Evolutionary conservation across 177 flowering plant species (phyloP).

Genomic region (Vitis hybrid): DNA sequence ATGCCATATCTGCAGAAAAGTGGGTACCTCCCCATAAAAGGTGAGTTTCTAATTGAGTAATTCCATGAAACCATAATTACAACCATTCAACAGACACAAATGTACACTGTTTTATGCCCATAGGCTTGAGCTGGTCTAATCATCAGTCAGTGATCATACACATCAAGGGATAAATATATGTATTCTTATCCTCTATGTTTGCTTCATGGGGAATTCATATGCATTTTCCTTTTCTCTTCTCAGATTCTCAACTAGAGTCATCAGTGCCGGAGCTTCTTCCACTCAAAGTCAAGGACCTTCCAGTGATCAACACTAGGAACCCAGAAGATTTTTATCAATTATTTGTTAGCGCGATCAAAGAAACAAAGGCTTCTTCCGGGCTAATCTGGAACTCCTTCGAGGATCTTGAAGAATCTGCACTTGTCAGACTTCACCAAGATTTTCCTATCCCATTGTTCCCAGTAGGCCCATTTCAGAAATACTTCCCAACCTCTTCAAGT

Average conservation of each 20-base stretch:
- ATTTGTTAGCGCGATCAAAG: constrained; percentile 2
- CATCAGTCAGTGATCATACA: too few relatives aligned
- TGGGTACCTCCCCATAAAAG: constrained; percentile 34
- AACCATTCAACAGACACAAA: too few relatives aligned
- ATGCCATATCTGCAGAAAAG: constrained; percentile 21
- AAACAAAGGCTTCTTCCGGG: constrained; percentile 32
- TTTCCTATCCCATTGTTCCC: constrained; percentile 29
- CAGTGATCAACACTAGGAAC: constrained; percentile 7
- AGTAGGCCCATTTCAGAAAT: constrained; percentile 43
- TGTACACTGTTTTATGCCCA: too few relatives aligned
- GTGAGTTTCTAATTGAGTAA: constrained; percentile 4
- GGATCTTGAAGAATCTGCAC: constrained; percentile 31
- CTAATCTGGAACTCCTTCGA: constrained; percentile 39
- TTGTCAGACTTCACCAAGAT: background rate
- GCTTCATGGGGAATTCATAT: too few relatives aligned
- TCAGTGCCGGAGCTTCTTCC: constrained; percentile 31
- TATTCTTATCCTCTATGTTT: too few relatives aligned
- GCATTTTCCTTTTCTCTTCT: background rate
- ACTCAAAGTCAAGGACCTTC: constrained; percentile 40
- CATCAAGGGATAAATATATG: too few relatives aligned
- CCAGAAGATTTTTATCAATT: constrained; percentile 3
- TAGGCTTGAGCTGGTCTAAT: too few relatives aligned
- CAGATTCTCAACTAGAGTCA: constrained; percentile 28
- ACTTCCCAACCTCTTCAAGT: constrained; percentile 17
- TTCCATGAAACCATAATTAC: too few relatives aligned